Evolutionary conservation across 805 yeast species (phyloP).

Genomic region (Tetrapisispora pingtungensis): DNA sequence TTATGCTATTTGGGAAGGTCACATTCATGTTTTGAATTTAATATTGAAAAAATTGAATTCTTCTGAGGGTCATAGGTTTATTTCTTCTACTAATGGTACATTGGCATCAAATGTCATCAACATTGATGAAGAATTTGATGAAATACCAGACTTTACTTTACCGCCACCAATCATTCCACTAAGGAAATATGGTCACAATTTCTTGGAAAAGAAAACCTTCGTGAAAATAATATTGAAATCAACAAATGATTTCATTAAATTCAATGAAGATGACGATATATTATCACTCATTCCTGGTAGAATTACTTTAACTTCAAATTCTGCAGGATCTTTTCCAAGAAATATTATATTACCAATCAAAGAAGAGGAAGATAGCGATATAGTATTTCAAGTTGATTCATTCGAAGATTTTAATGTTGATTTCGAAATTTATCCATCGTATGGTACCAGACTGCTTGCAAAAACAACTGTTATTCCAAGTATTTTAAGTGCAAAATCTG

Average conservation of each 20-base stretch:
- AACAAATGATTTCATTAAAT: conserved; percentile 35
- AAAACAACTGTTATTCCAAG: conserved; percentile 69
- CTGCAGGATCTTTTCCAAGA: conserved; percentile 78
- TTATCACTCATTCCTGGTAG: conserved; percentile 57
- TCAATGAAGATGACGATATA: conserved; percentile 36
- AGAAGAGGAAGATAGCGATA: conserved; percentile 44
- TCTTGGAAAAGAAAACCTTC: conserved; percentile 79
- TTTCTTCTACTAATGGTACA: conserved; percentile 3
- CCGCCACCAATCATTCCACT: conserved; percentile 96
- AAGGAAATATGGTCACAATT: conserved; percentile 91
- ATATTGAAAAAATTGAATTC: conserved; percentile 22
- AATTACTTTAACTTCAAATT: conserved; percentile 66
- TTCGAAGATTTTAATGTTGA: conserved; percentile 68
- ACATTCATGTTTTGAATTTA: conserved; percentile 66
- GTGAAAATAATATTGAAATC: conserved; percentile 63
- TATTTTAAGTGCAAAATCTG: conserved; percentile 30
- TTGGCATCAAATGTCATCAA: conserved; percentile 14
- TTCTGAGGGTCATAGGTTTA: neutral
- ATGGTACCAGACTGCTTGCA: conserved; percentile 87
- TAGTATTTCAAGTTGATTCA: conserved; percentile 76
- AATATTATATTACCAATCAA: conserved; percentile 71
- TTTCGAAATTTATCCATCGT: conserved; percentile 86
- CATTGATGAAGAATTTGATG: conserved; percentile 32
- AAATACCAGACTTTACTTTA: conserved; percentile 79
- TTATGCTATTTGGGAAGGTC: conserved; percentile 93